phyloP scores from a whole-genome alignment of 225 moss, liverwort and hornwort genomes.

The Bryoerythrophyllum caledonicum region DNA sequence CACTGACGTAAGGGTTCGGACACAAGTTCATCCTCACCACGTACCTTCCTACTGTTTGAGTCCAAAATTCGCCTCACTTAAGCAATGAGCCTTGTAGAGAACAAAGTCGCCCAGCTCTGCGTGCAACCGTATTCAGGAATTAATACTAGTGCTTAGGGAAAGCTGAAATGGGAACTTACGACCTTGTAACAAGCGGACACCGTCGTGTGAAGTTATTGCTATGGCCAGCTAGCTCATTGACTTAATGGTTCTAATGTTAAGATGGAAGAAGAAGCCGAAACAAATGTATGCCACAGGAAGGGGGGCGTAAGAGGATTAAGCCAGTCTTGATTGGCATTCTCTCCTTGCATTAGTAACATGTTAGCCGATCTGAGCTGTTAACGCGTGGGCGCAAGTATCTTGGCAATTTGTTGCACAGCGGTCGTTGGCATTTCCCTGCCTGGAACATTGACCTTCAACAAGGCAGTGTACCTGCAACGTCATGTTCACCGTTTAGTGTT shows the following conservation, averaged over 20 bases:
- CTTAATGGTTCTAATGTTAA: not conserved
- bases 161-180: not conserved
- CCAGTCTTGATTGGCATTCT: slow-evolving; percentile 12
- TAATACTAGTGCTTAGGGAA: not conserved
- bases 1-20: not conserved
- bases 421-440: slow-evolving; percentile 46
- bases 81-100: not conserved
- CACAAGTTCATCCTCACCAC: not conserved
- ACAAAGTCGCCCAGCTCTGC: not conserved
- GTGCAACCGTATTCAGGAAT: slow-evolving; percentile 2
- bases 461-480: slow-evolving; percentile 48
- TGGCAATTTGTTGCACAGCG: slow-evolving; percentile 44
- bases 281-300: not conserved
- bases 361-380: slow-evolving; percentile 14
- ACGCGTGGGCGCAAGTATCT: slow-evolving; percentile 39
- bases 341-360: slow-evolving; percentile 14
- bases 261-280: slow-evolving; percentile 2
- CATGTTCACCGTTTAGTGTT: slow-evolving; percentile 18
- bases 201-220: slow-evolving; percentile 4
- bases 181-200: not conserved
- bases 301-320: not conserved
- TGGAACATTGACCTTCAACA: slow-evolving; percentile 48
- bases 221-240: slow-evolving; percentile 3
- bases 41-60: not conserved
- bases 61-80: not conserved